Base-by-base conservation (phyloP, 2,329 filamentous ascomycete species). In the Aspergillus ruber region DNA sequence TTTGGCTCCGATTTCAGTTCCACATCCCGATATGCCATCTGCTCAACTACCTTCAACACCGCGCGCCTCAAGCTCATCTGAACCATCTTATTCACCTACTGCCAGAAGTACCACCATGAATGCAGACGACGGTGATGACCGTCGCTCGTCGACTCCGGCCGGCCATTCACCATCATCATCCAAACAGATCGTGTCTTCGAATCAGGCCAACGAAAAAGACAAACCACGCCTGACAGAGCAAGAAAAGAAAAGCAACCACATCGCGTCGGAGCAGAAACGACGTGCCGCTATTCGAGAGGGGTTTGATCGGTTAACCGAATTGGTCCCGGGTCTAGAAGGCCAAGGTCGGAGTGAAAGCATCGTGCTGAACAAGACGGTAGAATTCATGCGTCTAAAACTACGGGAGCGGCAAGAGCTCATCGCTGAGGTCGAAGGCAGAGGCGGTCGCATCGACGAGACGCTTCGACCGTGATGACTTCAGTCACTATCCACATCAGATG, bases 321-420 rank as follows among this genome's bases (percentile, higher is more conserved):
- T 94, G 27, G 88, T 95, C 1, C 90, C 90, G 0, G 88, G 87
- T 0, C 76, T 94, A 45, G 80, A 88, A 58, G 90, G 90, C 1
- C 86, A 90, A 61, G 90, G 86, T 1, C 82, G 89, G 41, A 93
- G 88, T 54, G 90, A 95, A 66, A 88, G 87, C 23, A 76, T 89
- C 15, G 88, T 95, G n/a, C 75, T 95, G 18, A 81, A 83, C 53
- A 79, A 79, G 54, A 86, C 84, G 0, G 80, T 86, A 25, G 81
- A 84, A 12, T 85, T 77, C 52, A 83, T 87, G 61, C 74, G 74
- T 38, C 70, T 81, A 51, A 74, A 84, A 61, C 67, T 88, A 7
- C 70, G 75, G 42, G 77, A 81, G 62, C 75, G 84, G 15, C 74
- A 79, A 46, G 68, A 73, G 20, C 67, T 88, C 48, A 73, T 86